Evolutionary conservation across 2,329 filamentous ascomycete genomes (phyloP).

Genomic region (Exophiala lecanii-corni): DNA sequence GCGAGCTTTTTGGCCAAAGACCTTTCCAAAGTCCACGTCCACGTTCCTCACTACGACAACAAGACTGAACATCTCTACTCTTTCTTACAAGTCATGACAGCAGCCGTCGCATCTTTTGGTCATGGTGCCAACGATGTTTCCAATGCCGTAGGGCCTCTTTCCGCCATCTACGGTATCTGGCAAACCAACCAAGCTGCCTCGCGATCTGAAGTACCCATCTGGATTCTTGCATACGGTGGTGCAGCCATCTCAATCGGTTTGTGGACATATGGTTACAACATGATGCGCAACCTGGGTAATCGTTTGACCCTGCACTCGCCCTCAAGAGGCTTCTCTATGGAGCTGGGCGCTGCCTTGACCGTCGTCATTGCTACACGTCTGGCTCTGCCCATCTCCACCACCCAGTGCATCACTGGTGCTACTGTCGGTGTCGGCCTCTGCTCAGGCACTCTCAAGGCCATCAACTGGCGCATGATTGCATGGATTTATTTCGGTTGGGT

Average conservation of each 20-base stretch:
- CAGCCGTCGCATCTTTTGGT: constrained; percentile 47
- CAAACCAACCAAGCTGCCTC: constrained; percentile 56
- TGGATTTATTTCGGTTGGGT: constrained; percentile 65
- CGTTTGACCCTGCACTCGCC: constrained; percentile 67
- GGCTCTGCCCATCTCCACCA: constrained; percentile 68
- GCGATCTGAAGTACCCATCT: constrained; percentile 64
- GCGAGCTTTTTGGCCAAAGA: neutral
- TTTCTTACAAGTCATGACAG: constrained; percentile 50
- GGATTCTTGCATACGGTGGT: constrained; percentile 68
- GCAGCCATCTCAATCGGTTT: constrained; percentile 61
- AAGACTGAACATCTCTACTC: constrained; percentile 60
- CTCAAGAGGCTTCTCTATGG: constrained; percentile 62
- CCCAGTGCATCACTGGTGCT: constrained; percentile 75
- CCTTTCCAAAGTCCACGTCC: constrained; percentile 36
- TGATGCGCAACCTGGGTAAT: constrained; percentile 82
- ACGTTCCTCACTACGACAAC: constrained; percentile 62
- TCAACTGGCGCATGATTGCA: constrained; percentile 69
- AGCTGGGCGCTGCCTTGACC: constrained; percentile 72
- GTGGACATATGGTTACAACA: constrained; percentile 73
- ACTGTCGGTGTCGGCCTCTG: constrained; percentile 51
- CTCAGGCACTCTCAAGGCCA: constrained; percentile 64
- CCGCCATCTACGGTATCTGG: constrained; percentile 65
- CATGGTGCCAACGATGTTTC: constrained; percentile 73
- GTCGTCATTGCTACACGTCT: constrained; percentile 70
- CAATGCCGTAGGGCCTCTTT: constrained; percentile 65